phyloP scores from a whole-genome alignment of 345 rosid genomes.

The Syzygium oleosum region DNA sequence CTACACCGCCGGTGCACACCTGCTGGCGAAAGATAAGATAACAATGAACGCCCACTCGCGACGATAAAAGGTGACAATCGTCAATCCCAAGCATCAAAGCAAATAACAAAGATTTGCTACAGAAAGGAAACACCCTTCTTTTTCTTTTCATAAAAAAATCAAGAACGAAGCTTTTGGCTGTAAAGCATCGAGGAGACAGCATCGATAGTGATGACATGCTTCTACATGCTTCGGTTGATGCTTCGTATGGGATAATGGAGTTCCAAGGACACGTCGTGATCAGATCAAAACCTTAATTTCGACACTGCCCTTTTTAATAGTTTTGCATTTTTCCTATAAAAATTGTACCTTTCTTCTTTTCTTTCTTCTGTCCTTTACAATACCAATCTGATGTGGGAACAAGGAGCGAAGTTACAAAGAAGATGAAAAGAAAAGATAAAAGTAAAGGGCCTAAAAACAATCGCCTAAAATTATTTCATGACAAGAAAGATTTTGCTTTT shows the following conservation, averaged over 20 bases:
- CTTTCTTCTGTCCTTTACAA: not conserved
- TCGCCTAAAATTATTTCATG: not conserved
- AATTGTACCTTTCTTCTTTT: not conserved
- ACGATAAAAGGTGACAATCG: not conserved
- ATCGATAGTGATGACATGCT: not conserved
- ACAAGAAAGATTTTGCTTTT: not conserved
- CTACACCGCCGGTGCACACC: not conserved
- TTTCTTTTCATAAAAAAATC: not conserved
- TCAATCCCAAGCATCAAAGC: not conserved
- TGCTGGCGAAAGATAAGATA: not conserved
- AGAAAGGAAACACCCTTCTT: not conserved
- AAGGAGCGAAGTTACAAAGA: not conserved
- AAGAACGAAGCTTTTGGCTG: not conserved
- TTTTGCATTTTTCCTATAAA: not conserved
- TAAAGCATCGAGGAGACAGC: slow-evolving; percentile 3
- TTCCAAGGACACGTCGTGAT: not conserved
- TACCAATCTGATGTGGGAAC: not conserved
- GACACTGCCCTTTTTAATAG: not conserved
- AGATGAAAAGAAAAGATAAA: not conserved
- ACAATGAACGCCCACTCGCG: not conserved
- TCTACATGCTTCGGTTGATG: not conserved
- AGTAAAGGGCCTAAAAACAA: not conserved
- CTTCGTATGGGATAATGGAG: not conserved
- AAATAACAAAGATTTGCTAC: not conserved
- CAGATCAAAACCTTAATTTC: not conserved